Base-by-base conservation (phyloP, 768 basidiomycete species). In the Russula griseocarnosa region DNA sequence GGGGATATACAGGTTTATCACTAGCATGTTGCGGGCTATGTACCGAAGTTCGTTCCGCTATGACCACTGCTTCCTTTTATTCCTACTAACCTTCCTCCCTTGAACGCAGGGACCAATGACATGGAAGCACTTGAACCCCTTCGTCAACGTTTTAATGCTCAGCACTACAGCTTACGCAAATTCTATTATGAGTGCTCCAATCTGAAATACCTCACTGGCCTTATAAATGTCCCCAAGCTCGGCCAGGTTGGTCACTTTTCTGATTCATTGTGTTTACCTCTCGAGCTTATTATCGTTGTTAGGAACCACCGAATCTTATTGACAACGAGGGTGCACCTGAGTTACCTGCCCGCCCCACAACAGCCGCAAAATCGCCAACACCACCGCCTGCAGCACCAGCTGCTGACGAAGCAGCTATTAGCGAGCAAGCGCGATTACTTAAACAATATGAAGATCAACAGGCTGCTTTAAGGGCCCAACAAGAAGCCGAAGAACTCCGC, bases 101-200 rank as follows among this genome's bases (percentile, higher is more conserved):
- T 60, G 10, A 52, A 16, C 7, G 24, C 71, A 97, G 95, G 92
- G 70, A 95, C 94, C 30, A 92, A 91, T 70, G 90, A 92, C 65
- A 78, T 81, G 44, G 97, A 98, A 50, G 94, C 87, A 3, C 77
- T 99, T 66, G 92, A 94, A 71, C 95, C 94, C 2, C 79, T 99
- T 22, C 83, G 88, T 51, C 83, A 90, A 72, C 86, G 97, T 36
- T 99, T 88, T 76, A 86, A 84, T 63, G 83, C 91, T 26, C 97
- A 98, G 71, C 97, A 99, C 71, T 87, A 94, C 71, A 88, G 85
- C 67, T 82, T 99, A 11, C 88, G 97, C 66, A 94, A 96, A 74
- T 99, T 97, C 78, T 98, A 98, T 79, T 98, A 98, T 73, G 97
- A 99, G 73, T 99, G 97, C 73, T 97, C 94, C 11, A 98, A 98